A percentile compares a stretch with the other conserved stretches of the same genome.
Conservation (phyloP, 441 rosid genomes). For the Populus hybrid region DNA sequence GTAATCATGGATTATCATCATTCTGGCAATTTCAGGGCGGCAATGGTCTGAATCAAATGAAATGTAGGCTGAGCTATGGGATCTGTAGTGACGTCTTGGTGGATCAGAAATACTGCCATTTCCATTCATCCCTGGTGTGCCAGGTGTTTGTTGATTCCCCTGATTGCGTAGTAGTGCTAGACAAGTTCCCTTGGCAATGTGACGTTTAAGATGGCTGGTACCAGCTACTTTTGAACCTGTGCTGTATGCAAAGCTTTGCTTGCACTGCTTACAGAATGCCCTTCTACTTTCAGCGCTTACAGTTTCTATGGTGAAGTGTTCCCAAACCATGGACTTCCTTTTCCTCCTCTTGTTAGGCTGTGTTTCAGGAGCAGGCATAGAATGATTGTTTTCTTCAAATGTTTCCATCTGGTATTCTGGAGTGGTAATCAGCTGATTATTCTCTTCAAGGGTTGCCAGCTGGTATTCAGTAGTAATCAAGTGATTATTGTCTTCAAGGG, state of each 20-base stretch:
- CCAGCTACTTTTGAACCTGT: constrained; percentile 70
- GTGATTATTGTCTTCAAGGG: background rate
- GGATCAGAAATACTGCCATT: constrained; percentile 1
- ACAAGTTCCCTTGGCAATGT: constrained; percentile 70
- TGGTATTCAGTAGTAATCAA: background rate
- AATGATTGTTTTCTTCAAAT: constrained; percentile 21
- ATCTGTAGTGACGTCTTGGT: background rate
- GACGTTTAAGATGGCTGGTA: constrained; percentile 76
- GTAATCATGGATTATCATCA: constrained; percentile 71
- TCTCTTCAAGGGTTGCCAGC: background rate
- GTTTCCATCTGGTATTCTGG: constrained; percentile 23
- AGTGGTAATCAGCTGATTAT: background rate
- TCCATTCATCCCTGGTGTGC: background rate
- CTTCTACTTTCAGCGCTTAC: constrained; percentile 58
- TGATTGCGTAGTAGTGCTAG: constrained; percentile 10
- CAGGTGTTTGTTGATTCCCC: background rate
- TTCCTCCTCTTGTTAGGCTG: constrained; percentile 45
- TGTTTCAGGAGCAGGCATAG: constrained; percentile 1
- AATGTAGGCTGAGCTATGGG: background rate
- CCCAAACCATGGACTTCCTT: constrained; percentile 81
- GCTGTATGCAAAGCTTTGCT: constrained; percentile 71
- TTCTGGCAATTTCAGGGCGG: constrained; percentile 62
- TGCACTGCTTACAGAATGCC: constrained; percentile 74
- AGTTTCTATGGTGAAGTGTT: constrained; percentile 57
- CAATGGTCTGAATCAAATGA: constrained; percentile 60